phyloP scores from a whole-genome alignment of 768 basidiomycete genomes.

The Candolleomyces eurysporus region DNA sequence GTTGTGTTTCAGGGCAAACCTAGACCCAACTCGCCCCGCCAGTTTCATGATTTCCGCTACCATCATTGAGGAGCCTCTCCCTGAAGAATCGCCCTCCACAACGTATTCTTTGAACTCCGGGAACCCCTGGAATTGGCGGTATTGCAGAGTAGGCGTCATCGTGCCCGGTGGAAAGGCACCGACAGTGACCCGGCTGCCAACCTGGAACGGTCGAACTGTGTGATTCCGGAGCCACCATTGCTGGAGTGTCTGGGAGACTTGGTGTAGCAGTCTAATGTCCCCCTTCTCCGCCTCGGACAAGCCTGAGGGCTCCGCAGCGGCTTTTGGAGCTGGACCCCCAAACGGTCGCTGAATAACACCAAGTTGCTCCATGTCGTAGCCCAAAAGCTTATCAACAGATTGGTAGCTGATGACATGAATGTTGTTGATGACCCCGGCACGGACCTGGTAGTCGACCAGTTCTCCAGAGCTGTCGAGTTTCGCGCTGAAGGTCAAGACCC shows the following conservation, averaged over 20 bases:
- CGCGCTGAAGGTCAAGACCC: slow-evolving; percentile 77
- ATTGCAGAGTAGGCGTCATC: slow-evolving; percentile 2
- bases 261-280: slow-evolving; percentile 27
- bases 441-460: slow-evolving; percentile 68
- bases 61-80: slow-evolving; percentile 47
- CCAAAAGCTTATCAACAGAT: slow-evolving; percentile 55
- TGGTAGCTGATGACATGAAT: slow-evolving; percentile 64
- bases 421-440: slow-evolving; percentile 73
- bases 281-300: slow-evolving; percentile 19
- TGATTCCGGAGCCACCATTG: background rate
- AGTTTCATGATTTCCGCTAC: slow-evolving; percentile 84
- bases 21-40: slow-evolving; percentile 73
- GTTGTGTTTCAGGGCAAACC: slow-evolving; percentile 57
- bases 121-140: slow-evolving; percentile 38
- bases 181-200: background rate
- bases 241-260: background rate
- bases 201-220: background rate
- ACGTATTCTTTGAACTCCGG: slow-evolving; percentile 45
- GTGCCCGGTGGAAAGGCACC: slow-evolving; percentile 3
- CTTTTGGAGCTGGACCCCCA: slow-evolving; percentile 23
- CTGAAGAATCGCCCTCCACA: slow-evolving; percentile 24
- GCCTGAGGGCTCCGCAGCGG: background rate
- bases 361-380: slow-evolving; percentile 10
- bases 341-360: slow-evolving; percentile 40
- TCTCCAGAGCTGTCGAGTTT: slow-evolving; percentile 60